A percentile compares a stretch with the other conserved stretches of the same genome.
These are phyloP conservation scores for Flaveria sonorensis DNA, from an alignment of 129 eudicot genomes.

Conservation along the genomic window DNA sequence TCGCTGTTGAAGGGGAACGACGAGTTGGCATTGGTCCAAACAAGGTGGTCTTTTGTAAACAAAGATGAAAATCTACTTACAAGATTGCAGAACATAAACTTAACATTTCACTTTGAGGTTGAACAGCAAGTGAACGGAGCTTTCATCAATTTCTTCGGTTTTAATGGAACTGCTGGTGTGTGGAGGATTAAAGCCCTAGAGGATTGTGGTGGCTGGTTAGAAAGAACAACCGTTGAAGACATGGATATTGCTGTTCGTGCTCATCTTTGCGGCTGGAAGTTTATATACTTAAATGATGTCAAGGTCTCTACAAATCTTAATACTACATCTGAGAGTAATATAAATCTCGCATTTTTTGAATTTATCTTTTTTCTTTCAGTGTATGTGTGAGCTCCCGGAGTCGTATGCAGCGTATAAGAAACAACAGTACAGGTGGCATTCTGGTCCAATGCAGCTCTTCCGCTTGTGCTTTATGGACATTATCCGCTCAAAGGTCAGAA, in stretches of 20 bases:
- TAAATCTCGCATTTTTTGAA: neutral
- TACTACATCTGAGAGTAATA: neutral
- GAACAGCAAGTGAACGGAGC: constrained; percentile 93
- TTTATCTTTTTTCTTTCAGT: constrained; percentile 46
- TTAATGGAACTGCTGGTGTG: constrained; percentile 93
- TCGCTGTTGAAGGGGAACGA: constrained; percentile 66
- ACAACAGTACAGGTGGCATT: constrained; percentile 90
- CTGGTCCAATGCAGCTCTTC: constrained; percentile 81
- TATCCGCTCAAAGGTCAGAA: constrained; percentile 63
- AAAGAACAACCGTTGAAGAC: constrained; percentile 86
- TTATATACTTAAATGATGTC: constrained; percentile 80
- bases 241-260: constrained; percentile 97
- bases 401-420: constrained; percentile 83
- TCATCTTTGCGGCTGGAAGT: constrained; percentile 89
- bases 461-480: constrained; percentile 67
- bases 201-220: constrained; percentile 95
- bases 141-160: constrained; percentile 84
- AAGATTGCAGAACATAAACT: constrained; percentile 76
- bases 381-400: constrained; percentile 82
- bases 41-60: constrained; percentile 92
- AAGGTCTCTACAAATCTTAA: constrained; percentile 41
- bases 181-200: constrained; percentile 94
- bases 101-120: constrained; percentile 88
- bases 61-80: constrained; percentile 94
- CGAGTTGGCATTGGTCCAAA: constrained; percentile 82